Percentiles rank a stretch among this genome's conserved stretches.
Conservation (phyloP, 2,329 filamentous ascomycete genomes). For the Phaeomoniella chlamydospora region DNA sequence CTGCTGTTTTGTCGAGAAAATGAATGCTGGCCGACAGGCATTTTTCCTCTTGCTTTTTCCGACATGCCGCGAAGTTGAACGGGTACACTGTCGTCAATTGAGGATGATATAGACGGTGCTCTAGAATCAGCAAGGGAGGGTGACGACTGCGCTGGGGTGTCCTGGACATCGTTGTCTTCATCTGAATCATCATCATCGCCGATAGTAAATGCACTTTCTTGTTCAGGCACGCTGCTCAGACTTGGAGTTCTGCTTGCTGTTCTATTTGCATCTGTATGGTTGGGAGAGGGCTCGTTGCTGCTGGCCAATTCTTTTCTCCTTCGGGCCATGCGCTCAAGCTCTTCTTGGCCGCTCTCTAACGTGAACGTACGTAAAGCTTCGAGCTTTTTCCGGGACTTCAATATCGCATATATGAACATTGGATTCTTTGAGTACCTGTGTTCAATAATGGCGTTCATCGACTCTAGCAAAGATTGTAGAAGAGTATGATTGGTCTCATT, state of each 20-base stretch:
- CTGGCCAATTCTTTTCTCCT: conserved; percentile 32
- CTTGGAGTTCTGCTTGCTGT: conserved; percentile 39
- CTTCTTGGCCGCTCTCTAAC: conserved; percentile 78
- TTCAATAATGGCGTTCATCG: conserved; percentile 79
- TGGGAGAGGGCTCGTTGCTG: conserved; percentile 46
- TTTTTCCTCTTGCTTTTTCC: conserved; percentile 90
- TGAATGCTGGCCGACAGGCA: conserved; percentile 66
- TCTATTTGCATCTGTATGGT: conserved; percentile 36
- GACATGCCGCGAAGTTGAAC: conserved; percentile 83
- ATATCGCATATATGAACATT: conserved; percentile 62
- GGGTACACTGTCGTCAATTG: conserved; percentile 64
- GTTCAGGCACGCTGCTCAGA: conserved; percentile 59
- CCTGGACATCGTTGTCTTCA: conserved; percentile 43
- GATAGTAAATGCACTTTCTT: conserved; percentile 73
- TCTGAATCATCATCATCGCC: conserved; percentile 70
- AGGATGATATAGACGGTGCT: conserved; percentile 54
- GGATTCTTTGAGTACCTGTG: conserved; percentile 75
- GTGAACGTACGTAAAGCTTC: conserved; percentile 78
- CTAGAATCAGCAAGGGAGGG: conserved; percentile 40
- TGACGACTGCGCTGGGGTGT: conserved; percentile 44
- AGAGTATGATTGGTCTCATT: conserved; percentile 84
- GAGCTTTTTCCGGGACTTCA: conserved; percentile 70
- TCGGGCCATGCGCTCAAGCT: conserved; percentile 52
- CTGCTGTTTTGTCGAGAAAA: conserved; percentile 88
- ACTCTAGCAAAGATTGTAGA: conserved; percentile 69